Percentiles rank a stretch among this genome's conserved stretches.
Evolutionary conservation across 1,139 yeast species (phyloP).

Genomic region (Kodamaea alishanica): DNA sequence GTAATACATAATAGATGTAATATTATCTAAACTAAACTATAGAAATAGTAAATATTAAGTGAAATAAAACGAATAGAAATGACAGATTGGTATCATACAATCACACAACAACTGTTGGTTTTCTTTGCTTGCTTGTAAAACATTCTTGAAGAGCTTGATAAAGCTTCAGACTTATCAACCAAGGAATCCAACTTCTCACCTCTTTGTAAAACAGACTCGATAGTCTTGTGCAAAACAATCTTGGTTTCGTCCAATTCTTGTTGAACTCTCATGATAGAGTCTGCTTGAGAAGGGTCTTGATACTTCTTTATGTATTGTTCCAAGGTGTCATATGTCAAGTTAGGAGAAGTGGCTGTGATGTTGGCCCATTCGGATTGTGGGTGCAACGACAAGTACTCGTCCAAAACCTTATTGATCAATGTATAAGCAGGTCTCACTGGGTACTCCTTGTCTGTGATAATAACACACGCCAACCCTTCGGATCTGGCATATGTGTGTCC

Average conservation of each 20-base stretch:
- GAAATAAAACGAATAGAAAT: background rate
- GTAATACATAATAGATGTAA: background rate
- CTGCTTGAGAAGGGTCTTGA: slow-evolving; percentile 97
- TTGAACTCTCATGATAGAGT: slow-evolving; percentile 93
- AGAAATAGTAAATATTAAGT: background rate
- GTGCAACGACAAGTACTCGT: slow-evolving; percentile 82
- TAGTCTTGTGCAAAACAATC: slow-evolving; percentile 92
- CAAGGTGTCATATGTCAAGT: slow-evolving; percentile 57
- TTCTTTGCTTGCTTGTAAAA: slow-evolving; percentile 97
- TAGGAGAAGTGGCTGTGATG: slow-evolving; percentile 46
- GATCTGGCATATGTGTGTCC: slow-evolving; percentile 90
- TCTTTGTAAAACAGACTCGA: slow-evolving; percentile 89
- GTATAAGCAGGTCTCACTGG: slow-evolving; percentile 98
- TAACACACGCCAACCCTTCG: slow-evolving; percentile 91
- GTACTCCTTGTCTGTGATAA: slow-evolving; percentile 91
- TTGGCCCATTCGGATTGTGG: slow-evolving; percentile 70
- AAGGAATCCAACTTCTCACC: slow-evolving; percentile 93
- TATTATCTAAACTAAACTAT: slow-evolving; percentile 1
- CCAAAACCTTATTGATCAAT: slow-evolving; percentile 81
- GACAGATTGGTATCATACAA: slow-evolving; percentile 18
- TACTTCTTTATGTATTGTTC: slow-evolving; percentile 73
- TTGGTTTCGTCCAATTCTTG: slow-evolving; percentile 97
- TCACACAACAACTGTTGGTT: slow-evolving; percentile 92
- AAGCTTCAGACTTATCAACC: slow-evolving; percentile 93
- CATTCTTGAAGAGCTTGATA: slow-evolving; percentile 84